Percentiles rank a stretch among this genome's conserved stretches.
phyloP scores from a whole-genome alignment of 345 rosid species.

The Aquilaria yunnanensis region DNA sequence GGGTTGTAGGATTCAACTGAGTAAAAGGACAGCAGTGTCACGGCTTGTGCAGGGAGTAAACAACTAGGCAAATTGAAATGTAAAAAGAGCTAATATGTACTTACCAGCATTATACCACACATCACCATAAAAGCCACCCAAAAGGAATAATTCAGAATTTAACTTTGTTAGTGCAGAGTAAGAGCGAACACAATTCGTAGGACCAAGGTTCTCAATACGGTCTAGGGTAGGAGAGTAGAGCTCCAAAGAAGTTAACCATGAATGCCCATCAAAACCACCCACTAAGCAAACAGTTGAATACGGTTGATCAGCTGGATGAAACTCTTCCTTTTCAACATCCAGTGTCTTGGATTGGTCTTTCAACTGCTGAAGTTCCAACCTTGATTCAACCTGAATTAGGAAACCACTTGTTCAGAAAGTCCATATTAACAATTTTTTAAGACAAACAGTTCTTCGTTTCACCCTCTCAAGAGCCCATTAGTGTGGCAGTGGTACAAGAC shows the following conservation, averaged over 20 bases:
- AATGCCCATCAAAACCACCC: conserved; percentile 34
- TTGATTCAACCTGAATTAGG: conserved; percentile 33
- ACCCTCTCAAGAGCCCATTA: neutral
- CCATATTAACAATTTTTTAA: no score
- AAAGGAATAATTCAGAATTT: conserved; percentile 20
- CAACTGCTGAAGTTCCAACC: conserved; percentile 33
- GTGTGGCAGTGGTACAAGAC: no score
- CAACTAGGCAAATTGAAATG: conserved; percentile 5
- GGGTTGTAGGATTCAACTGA: conserved; percentile 31
- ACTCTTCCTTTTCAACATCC: conserved; percentile 14
- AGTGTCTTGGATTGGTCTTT: conserved; percentile 17
- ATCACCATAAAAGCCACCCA: conserved; percentile 31
- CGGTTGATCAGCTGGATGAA: neutral
- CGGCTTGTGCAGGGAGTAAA: neutral
- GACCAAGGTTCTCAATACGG: conserved; percentile 13
- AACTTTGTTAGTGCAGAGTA: conserved; percentile 24
- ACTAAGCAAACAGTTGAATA: conserved; percentile 19
- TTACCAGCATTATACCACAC: conserved; percentile 32
- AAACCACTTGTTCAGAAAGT: neutral
- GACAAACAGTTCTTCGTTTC: neutral
- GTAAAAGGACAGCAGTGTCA: neutral
- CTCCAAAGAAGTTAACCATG: conserved; percentile 26
- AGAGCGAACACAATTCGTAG: conserved; percentile 23
- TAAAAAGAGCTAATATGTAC: conserved; percentile 1
- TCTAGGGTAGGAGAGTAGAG: conserved; percentile 23